These are phyloP conservation scores for Boletus sp. DNA, from an alignment of 1,284 basidiomycete species.

Conservation along the genomic window DNA sequence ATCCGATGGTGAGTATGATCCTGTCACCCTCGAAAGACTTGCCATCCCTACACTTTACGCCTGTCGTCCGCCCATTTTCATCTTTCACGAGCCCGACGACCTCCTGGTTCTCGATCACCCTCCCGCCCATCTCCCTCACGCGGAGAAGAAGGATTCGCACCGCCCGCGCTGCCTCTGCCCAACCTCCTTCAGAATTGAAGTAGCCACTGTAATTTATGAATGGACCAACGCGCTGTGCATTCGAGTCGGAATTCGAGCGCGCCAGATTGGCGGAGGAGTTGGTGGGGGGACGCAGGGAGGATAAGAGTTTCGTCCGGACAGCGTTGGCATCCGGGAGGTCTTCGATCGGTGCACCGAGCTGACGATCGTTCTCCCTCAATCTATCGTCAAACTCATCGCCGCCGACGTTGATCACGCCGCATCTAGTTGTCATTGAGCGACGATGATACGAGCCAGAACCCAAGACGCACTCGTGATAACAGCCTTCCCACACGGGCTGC, in stretches of 20 bases:
- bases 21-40: constrained; percentile 52
- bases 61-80: constrained; percentile 44
- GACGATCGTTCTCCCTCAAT: constrained; percentile 58
- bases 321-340: constrained; percentile 36
- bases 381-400: constrained; percentile 28
- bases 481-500: constrained; percentile 62
- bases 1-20: constrained; percentile 70
- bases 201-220: constrained; percentile 52
- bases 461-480: constrained; percentile 74
- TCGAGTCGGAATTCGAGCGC: constrained; percentile 11
- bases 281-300: constrained; percentile 19
- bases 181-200: constrained; percentile 78
- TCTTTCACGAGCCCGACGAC: constrained; percentile 50
- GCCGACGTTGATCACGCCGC: constrained; percentile 28
- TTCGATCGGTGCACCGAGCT: constrained; percentile 49
- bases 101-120: constrained; percentile 55
- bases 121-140: constrained; percentile 61
- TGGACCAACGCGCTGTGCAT: constrained; percentile 15
- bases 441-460: neutral
- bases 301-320: constrained; percentile 27
- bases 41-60: constrained; percentile 66
- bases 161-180: constrained; percentile 79
- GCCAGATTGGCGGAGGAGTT: neutral
- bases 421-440: constrained; percentile 11
- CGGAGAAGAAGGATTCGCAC: constrained; percentile 56